phyloP scores from a whole-genome alignment of 176 grass and related monocot species.

The Urochloa ruziziensis region DNA sequence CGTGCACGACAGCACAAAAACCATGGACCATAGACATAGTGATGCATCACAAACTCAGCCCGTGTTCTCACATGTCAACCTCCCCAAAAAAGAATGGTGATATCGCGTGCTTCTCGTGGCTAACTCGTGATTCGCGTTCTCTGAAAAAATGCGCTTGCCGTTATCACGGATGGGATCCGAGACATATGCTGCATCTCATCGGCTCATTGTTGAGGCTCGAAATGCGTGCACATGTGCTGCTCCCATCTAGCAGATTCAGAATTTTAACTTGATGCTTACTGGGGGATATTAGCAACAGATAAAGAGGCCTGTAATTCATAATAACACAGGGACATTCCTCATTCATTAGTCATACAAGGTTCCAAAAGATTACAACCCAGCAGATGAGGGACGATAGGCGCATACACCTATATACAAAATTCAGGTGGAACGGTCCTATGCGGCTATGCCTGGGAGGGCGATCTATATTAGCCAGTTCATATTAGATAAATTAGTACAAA shows the following conservation, averaged over 20 bases:
- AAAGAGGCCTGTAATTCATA: background rate
- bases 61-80: conserved; percentile 12
- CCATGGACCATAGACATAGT: too few species aligned
- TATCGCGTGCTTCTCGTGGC: background rate
- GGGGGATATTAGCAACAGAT: background rate
- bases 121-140: conserved; percentile 26
- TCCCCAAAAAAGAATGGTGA: background rate
- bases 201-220: too few species aligned
- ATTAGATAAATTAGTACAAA: conserved; percentile 16
- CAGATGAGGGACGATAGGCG: conserved; percentile 25
- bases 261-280: background rate
- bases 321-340: background rate
- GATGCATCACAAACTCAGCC: background rate
- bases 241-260: background rate
- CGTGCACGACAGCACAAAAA: background rate
- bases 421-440: conserved; percentile 28
- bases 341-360: conserved; percentile 26
- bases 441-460: background rate
- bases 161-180: background rate
- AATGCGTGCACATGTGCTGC: background rate
- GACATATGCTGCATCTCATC: too few species aligned
- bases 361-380: conserved; percentile 15
- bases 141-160: background rate
- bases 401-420: conserved; percentile 50
- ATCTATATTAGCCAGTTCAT: conserved; percentile 35